Evolutionary conservation across 352 stramenopile species (phyloP).

Genomic region (Globisporangium alternatum): DNA sequence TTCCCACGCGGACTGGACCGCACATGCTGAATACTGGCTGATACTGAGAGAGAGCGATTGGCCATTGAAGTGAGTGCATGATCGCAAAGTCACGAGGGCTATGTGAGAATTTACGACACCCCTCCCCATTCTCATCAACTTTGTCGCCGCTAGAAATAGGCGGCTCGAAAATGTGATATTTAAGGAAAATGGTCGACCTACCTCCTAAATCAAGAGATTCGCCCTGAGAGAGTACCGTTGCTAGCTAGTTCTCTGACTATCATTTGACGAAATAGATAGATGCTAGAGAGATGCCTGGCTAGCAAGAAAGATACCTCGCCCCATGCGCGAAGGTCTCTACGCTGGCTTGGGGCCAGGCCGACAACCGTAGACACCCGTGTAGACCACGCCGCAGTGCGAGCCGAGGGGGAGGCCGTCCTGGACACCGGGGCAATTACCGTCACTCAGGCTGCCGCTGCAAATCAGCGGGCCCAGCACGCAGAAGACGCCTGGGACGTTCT

Average conservation of each 20-base stretch:
- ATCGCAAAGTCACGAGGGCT: not conserved
- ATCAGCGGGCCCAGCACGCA: slow-evolving; percentile 7
- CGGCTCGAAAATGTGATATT: not conserved
- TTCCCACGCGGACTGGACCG: not conserved
- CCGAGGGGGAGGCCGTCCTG: not conserved
- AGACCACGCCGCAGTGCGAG: slow-evolving; percentile 10
- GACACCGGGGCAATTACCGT: slow-evolving; percentile 9
- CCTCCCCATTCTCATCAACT: no score
- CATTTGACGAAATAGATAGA: not conserved
- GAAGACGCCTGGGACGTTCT: slow-evolving; percentile 15
- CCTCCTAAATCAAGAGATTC: not conserved
- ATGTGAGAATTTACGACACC: not conserved
- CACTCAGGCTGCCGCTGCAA: slow-evolving; percentile 8
- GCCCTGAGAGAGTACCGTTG: no score
- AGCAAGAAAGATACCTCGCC: not conserved
- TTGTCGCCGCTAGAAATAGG: not conserved
- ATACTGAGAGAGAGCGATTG: not conserved
- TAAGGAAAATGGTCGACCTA: not conserved
- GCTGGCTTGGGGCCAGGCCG: not conserved
- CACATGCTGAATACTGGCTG: not conserved
- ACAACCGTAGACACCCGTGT: slow-evolving; percentile 14
- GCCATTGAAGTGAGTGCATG: not conserved
- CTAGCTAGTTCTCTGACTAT: not conserved
- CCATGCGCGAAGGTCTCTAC: not conserved
- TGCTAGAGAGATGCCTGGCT: not conserved